Percentiles rank a stretch among this genome's conserved stretches.
Conservation (phyloP, 305 asterid species). For the Plantago coronopus region DNA sequence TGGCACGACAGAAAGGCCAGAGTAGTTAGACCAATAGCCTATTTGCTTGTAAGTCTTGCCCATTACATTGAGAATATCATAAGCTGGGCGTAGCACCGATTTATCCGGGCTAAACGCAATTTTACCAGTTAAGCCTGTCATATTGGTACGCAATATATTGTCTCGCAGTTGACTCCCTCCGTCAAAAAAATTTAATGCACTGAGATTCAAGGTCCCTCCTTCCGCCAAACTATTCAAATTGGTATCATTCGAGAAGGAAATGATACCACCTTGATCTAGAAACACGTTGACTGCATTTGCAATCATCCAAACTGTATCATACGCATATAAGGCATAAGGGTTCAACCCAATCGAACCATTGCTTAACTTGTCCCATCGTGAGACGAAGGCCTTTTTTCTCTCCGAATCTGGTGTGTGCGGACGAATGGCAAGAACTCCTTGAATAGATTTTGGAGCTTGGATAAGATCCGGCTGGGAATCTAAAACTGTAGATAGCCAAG, state of each 20-base stretch:
- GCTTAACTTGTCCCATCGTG: conserved; percentile 59
- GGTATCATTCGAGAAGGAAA: conserved; percentile 58
- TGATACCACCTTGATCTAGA: conserved; percentile 46
- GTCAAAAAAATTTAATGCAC: conserved; percentile 56
- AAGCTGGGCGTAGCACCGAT: conserved; percentile 50
- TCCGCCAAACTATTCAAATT: conserved; percentile 32
- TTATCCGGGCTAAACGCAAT: conserved; percentile 48
- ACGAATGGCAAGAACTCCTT: conserved; percentile 67
- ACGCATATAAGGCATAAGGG: conserved; percentile 64
- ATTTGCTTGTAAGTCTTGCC: conserved; percentile 39
- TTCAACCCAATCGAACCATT: conserved; percentile 64
- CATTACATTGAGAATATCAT: conserved; percentile 63
- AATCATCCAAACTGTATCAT: conserved; percentile 71
- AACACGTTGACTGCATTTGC: conserved; percentile 55
- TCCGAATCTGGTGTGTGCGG: conserved; percentile 59
- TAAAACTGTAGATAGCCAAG: conserved; percentile 71
- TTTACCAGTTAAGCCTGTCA: conserved; percentile 70
- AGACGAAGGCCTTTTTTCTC: conserved; percentile 45
- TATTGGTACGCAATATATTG: conserved; percentile 46
- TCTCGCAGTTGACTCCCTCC: conserved; percentile 52
- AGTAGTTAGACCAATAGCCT: conserved; percentile 53
- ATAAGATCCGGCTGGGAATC: conserved; percentile 43
- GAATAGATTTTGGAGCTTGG: conserved; percentile 37
- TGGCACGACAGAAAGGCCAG: conserved; percentile 55
- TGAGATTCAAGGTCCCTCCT: conserved; percentile 49